Evolutionary conservation across 23 red algal species (phyloP), one percentile per base, ranked within the genome.

Genomic region (Pyropia yezoensis): DNA sequence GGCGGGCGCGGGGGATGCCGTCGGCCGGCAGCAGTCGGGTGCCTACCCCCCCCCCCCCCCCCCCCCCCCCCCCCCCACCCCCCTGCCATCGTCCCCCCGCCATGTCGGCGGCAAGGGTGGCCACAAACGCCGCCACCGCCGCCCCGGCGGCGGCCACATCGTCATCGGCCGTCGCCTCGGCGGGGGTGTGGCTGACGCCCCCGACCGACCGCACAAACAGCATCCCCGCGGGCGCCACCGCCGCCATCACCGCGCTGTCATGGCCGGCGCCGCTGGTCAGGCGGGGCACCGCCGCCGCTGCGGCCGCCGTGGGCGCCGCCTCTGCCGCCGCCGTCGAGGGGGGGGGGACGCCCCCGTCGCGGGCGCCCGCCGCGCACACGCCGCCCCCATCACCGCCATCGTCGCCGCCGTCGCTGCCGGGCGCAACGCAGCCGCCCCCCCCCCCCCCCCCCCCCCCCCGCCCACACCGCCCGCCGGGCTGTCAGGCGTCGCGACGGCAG

Each of bases 181-280:
- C 56, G 0, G 79, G 78, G 19, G 49, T 59, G 53, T 95, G 81
- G 67, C 76, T 83, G 15, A 85, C 60, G 56, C 90, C 90, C 15
- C 72, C 62, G 57, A 17, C 67, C 39, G 73, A 95, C 22, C 82
- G 62, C 28, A 95, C 71, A 33, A 95, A 95, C 2, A 87, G 50
- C 90, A 95, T 95, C 4, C 75, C 77, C 2, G 67, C 70, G 33
- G 76, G 66, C 21, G 74, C 72, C 14, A 88, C 54, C 17, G 79
- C 27, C 14, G 70, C 30, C 50, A 88, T 61, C 6, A 95, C 58
- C 59, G 72, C 66, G 14, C 80, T 63, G 59, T 95, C 90, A 76
- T 95, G 90, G n/a, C 83, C 81, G 3, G 90, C 90, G 22, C 90
- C 83, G 56, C 82, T 88, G 5, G 70, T 74, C 16, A 95, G 62